Conservation (phyloP, 2,329 filamentous ascomycete species). For the Penicillium fuscoglaucum region DNA sequence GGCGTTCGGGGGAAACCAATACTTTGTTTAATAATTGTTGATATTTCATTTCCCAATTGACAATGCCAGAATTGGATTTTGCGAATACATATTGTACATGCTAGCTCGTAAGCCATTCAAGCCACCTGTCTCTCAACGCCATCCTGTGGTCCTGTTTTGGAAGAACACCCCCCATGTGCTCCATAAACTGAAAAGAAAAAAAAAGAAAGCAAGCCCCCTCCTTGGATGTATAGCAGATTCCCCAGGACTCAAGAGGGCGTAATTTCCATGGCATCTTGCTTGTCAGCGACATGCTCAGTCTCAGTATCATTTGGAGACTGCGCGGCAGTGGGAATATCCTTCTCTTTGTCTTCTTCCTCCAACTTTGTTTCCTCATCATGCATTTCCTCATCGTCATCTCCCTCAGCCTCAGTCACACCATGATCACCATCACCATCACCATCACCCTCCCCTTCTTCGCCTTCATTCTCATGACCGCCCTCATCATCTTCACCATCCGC, state of each 20-base stretch:
- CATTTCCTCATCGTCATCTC: slow-evolving; percentile 20
- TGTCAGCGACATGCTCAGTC: slow-evolving; percentile 7
- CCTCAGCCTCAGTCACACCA: slow-evolving; percentile 17
- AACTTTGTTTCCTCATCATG: slow-evolving; percentile 19
- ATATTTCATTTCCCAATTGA: slow-evolving; percentile 1
- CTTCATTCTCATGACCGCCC: slow-evolving; percentile 19
- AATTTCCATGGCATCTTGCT: slow-evolving; percentile 18
- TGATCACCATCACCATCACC: slow-evolving; percentile 22
- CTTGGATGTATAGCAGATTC: neutral
- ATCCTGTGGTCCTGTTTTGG: neutral
- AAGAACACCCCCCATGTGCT: neutral
- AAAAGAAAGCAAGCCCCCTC: neutral
- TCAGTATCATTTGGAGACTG: slow-evolving; percentile 12
- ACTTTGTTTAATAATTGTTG: slow-evolving; percentile 5
- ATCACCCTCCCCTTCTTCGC: slow-evolving; percentile 15
- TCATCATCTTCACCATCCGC: slow-evolving; percentile 17
- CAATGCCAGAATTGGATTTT: slow-evolving; percentile 1
- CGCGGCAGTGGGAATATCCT: neutral
- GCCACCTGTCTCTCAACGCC: slow-evolving; percentile 4
- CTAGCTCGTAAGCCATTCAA: slow-evolving; percentile 5
- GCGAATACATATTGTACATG: slow-evolving; percentile 14
- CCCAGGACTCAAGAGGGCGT: slow-evolving; percentile 8
- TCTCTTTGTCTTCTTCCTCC: slow-evolving; percentile 8
- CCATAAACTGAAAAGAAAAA: slow-evolving; percentile 3
- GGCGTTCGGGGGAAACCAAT: slow-evolving; percentile 15